Evolutionary conservation across 192 early-diverging fungal species (phyloP).

Genomic region (Gigaspora rosea): DNA sequence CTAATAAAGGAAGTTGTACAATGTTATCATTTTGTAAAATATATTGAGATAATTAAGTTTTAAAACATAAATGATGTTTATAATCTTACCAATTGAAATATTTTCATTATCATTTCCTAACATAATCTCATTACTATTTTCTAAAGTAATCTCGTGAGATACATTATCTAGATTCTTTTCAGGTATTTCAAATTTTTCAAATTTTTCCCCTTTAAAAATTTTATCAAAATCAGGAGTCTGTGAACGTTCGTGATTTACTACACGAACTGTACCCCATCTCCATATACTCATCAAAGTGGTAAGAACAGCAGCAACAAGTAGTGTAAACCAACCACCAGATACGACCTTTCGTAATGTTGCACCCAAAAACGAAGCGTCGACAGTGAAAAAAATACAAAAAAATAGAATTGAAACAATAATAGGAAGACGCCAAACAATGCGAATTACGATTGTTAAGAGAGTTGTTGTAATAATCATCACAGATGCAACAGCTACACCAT

Average conservation of each 20-base stretch:
- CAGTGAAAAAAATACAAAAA: conserved; percentile 29
- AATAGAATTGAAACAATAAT: conserved; percentile 27
- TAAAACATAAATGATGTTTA: no score
- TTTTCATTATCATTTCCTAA: no score
- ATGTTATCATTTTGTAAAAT: neutral
- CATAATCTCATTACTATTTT: no score
- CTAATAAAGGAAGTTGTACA: neutral
- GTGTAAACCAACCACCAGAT: conserved; percentile 35
- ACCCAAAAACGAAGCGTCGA: conserved; percentile 29
- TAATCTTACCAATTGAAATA: no score
- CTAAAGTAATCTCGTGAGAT: no score
- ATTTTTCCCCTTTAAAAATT: conserved; percentile 1
- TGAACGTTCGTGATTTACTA: conserved; percentile 11
- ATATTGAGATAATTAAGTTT: no score
- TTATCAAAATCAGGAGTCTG: neutral
- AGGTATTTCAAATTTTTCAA: neutral
- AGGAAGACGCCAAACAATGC: conserved; percentile 32
- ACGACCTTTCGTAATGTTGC: conserved; percentile 31
- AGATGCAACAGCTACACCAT: conserved; percentile 38
- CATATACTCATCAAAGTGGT: conserved; percentile 25
- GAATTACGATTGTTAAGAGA: conserved; percentile 5
- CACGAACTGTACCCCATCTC: conserved; percentile 26
- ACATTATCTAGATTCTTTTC: no score
- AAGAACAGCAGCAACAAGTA: neutral
- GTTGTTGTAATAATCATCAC: conserved; percentile 23